Evolutionary conservation across 2,329 filamentous ascomycete genomes (phyloP), one percentile per base, ranked within the genome.

Genomic region (Gnomoniopsis smithogilvyi): DNA sequence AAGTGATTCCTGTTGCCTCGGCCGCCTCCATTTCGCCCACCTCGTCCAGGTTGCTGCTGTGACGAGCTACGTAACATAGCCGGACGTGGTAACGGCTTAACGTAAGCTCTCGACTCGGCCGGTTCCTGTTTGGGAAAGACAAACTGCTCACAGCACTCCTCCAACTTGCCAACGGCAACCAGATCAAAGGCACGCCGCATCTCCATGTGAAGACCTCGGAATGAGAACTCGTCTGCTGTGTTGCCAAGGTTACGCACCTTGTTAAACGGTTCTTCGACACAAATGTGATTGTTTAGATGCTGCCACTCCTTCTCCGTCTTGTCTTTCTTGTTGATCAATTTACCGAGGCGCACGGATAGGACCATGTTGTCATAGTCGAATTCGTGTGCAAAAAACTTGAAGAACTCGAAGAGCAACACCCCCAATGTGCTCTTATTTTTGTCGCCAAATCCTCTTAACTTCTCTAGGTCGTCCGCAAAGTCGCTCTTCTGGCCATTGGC

Each of bases 191-290:
- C 95, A 64, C 92, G 84, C 62, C 95, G 86, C 52, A 99, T 79
- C 74, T 99, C 95, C 65, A 92, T 74, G 71, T 99, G 95, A 33
- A 99, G 83, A 1, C 95, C 95, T 53, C 90, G 86, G 74, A 96
- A 97, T 0, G 95, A 94, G 47, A 91, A 96, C 70, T 96, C 93
- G 70, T 99, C 95, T 10, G 92, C 95, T 2, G 95, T 98, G 67
- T 99, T 99, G 46, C 93, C 95, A 49, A 99, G 80, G 71, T 99
- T 99, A 46, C 95, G 86, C 38, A 83, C 82, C 3, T 83, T 89
- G 68, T 96, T 99, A 79, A 99, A 99, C 0, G 95, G 95, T 72
- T 99, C 95, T 71, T 99, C 95, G 12, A 99, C 91, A 70, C 94
- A 97, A 34, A 90, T 86, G 68, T 96, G 95, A 68, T 93, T 92